Conservation (phyloP, 1,284 basidiomycete genomes). For the Stereum hirsutum region DNA sequence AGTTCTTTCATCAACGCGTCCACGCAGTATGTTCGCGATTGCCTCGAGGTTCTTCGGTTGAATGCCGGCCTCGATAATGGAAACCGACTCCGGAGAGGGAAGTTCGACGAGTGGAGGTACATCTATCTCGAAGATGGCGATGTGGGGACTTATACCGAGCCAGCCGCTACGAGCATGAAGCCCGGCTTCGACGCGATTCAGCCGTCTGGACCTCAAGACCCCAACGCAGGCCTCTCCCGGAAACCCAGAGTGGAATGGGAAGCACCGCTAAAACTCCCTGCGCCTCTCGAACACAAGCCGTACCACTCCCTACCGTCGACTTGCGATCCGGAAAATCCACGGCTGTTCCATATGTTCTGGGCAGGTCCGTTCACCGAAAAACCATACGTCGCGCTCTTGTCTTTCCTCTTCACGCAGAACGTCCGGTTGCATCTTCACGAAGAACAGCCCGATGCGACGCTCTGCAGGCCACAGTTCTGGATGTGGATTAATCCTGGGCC, state of each 20-base stretch:
- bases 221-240: constrained; percentile 30
- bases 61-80: constrained; percentile 60
- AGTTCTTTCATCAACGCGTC: constrained; percentile 1
- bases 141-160: constrained; percentile 27
- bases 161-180: constrained; percentile 13
- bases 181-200: constrained; percentile 17
- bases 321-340: constrained; percentile 59
- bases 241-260: constrained; percentile 40
- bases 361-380: constrained; percentile 74
- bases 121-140: constrained; percentile 49
- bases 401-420: constrained; percentile 72
- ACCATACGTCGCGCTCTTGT: constrained; percentile 66
- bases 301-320: constrained; percentile 27
- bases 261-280: constrained; percentile 23
- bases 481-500: constrained; percentile 68
- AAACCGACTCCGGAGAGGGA: constrained; percentile 45
- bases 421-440: constrained; percentile 47
- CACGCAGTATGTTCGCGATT: constrained; percentile 68
- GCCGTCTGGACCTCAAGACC: constrained; percentile 17
- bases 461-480: constrained; percentile 67
- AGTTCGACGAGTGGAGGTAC: constrained; percentile 55
- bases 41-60: constrained; percentile 61
- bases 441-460: constrained; percentile 20
- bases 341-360: constrained; percentile 79
- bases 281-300: constrained; percentile 27